Evolutionary conservation across 2,329 filamentous ascomycete species (phyloP), one percentile per base, ranked within the genome.

Genomic region (Aspergillus sp.): DNA sequence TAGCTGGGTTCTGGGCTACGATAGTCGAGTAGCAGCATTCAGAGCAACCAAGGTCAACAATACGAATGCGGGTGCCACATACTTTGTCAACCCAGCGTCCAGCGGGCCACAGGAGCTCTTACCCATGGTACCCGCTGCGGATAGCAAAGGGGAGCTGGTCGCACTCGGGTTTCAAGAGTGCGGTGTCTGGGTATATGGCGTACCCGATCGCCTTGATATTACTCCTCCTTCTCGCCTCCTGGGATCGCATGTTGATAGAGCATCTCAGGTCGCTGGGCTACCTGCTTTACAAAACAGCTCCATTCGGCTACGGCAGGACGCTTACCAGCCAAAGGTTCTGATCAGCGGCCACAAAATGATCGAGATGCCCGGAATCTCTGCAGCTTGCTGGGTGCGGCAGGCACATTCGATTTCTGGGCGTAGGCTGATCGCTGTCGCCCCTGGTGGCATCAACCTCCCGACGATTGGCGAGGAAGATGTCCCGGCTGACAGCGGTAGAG

Each of bases 121-220:
- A 3, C 84, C 84, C 2, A 83, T 81, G 6, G 55, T 83, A 17
- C 82, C 84, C 8, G 70, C 81, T 3, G 72, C 80, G 2, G 82
- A 75, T n/a, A 71, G 71, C 35, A 67, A 71, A 36, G 82, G 82
- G 11, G 80, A 86, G 31, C 65, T 89, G 15, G 77, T 85, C 14
- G 78, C 80, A 12, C 73, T 82, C 8, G 82, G 81, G 1, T 88
- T 88, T 43, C 69, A 80, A 36, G 76, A 74, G 10, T 78, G 73
- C 35, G 76, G 84, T 15, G 63, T 91, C 4, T 89, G 82, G 81
- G 58, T 89, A 2, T 89, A 89, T 54, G 83, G 83, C 15, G 64
- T 89, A 16, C 83, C 84, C 1, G 76, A 81, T 47, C 76, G 82
- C 45, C 61, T 86, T 13, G 80, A 83, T 50, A 71, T 77, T 14